Conservation (phyloP, 164 flowering plant species). For the Macadamia tetraphylla region DNA sequence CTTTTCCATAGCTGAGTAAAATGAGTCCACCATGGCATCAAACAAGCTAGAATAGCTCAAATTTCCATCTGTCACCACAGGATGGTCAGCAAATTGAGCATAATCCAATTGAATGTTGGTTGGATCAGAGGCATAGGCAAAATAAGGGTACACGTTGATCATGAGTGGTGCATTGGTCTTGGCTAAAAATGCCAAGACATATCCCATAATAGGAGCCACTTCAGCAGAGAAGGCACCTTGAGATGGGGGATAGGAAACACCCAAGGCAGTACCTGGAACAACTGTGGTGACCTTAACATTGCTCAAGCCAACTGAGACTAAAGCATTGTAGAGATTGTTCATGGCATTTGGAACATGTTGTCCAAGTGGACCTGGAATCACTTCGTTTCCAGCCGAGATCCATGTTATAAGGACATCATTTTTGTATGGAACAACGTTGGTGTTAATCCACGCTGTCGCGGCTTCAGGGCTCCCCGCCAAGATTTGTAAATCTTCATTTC, state of each 20-base stretch:
- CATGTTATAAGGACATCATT: slow-evolving; percentile 6
- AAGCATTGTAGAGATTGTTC: slow-evolving; percentile 9
- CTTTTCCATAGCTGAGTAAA: slow-evolving; percentile 26
- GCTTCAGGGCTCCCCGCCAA: slow-evolving; percentile 5
- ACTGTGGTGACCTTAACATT: slow-evolving; percentile 15
- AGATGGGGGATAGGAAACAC: slow-evolving; percentile 14
- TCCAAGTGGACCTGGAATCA: slow-evolving; percentile 10
- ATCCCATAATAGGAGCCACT: neutral
- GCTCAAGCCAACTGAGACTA: slow-evolving; percentile 4
- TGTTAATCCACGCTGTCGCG: slow-evolving; percentile 15
- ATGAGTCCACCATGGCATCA: slow-evolving; percentile 31
- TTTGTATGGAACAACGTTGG: slow-evolving; percentile 1
- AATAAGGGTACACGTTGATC: slow-evolving; percentile 28
- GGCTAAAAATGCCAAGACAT: neutral
- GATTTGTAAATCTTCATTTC: slow-evolving; percentile 5
- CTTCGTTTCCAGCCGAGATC: slow-evolving; percentile 20
- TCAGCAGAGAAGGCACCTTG: slow-evolving; percentile 9
- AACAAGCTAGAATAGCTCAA: slow-evolving; percentile 17
- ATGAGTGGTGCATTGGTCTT: slow-evolving; percentile 8
- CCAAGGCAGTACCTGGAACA: neutral
- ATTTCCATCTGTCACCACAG: slow-evolving; percentile 18
- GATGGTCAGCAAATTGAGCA: slow-evolving; percentile 6
- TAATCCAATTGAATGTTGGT: slow-evolving; percentile 5
- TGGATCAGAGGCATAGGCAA: slow-evolving; percentile 16
- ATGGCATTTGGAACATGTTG: slow-evolving; percentile 11